A percentile compares a stretch with the other conserved stretches of the same genome.
Evolutionary conservation across 768 basidiomycete genomes (phyloP).

Genomic region (Polyporus arcularius): DNA sequence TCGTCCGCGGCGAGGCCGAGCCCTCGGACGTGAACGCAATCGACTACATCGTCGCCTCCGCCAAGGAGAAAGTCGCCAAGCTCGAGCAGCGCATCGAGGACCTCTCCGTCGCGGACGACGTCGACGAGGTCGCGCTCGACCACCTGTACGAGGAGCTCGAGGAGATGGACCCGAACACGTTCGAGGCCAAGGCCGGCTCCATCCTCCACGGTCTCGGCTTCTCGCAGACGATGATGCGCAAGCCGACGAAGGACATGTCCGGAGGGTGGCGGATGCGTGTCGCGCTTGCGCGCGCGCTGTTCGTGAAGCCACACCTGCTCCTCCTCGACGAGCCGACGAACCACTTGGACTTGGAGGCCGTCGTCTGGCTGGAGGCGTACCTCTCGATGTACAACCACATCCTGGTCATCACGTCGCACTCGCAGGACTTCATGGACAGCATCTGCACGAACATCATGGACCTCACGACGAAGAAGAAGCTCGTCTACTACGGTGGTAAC

Average conservation of each 20-base stretch:
- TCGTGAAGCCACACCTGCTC: conserved; percentile 94
- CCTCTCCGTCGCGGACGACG: conserved; percentile 82
- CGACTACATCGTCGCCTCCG: conserved; percentile 94
- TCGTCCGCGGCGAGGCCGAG: conserved; percentile 94
- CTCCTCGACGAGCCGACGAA: conserved; percentile 93
- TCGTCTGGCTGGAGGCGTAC: conserved; percentile 99
- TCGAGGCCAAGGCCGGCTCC: conserved; percentile 93
- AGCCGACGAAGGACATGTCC: conserved; percentile 97
- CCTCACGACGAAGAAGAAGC: conserved; percentile 86
- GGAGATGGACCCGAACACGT: conserved; percentile 93
- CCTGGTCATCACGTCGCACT: conserved; percentile 95
- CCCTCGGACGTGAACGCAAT: conserved; percentile 95
- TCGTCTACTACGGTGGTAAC: conserved; percentile 94
- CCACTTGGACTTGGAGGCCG: conserved; percentile 94
- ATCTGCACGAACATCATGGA: conserved; percentile 99
- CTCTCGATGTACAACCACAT: conserved; percentile 98
- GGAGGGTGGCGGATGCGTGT: conserved; percentile 99
- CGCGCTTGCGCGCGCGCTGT: conserved; percentile 91
- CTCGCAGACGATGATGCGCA: conserved; percentile 87
- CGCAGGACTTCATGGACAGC: conserved; percentile 99
- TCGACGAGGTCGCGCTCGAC: conserved; percentile 88
- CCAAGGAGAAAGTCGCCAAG: conserved; percentile 88
- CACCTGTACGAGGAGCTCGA: conserved; percentile 93
- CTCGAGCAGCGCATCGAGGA: conserved; percentile 95
- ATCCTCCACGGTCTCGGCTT: conserved; percentile 99